Percentiles rank a stretch among this genome's conserved stretches.
These are phyloP conservation scores for Coprinopsis strossmayeri DNA, from an alignment of 768 basidiomycete genomes.

Conservation along the genomic window DNA sequence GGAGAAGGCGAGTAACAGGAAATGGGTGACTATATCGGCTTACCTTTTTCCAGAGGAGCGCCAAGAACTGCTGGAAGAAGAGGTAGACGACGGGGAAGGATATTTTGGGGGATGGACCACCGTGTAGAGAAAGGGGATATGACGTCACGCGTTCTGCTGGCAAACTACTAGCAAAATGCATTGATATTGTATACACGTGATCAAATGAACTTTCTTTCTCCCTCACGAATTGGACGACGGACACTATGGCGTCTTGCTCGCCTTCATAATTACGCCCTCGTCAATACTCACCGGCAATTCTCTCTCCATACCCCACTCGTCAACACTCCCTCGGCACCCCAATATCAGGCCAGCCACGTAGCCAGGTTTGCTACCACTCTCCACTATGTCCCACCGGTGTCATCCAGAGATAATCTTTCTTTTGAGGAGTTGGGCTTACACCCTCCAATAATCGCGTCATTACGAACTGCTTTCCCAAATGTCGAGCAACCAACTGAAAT, in stretches of 20 bases:
- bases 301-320: neutral
- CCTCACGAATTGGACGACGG: neutral
- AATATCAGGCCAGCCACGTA: neutral
- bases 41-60: conserved; percentile 23
- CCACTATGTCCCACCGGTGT: neutral
- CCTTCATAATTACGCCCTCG: no score
- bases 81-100: conserved; percentile 47
- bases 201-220: neutral
- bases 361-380: neutral
- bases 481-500: conserved; percentile 51
- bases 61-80: conserved; percentile 62
- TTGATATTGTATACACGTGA: neutral
- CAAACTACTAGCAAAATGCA: no score
- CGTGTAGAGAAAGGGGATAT: conserved; percentile 20
- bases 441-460: conserved; percentile 37
- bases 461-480: conserved; percentile 56
- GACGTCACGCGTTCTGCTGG: conserved; percentile 7
- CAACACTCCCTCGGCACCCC: neutral
- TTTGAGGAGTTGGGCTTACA: conserved; percentile 49
- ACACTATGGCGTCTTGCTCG: neutral
- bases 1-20: conserved; percentile 85
- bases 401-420: conserved; percentile 12
- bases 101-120: neutral
- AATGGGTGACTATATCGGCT: neutral
- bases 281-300: no score